phyloP scores from a whole-genome alignment of 2,329 filamentous ascomycete genomes.

The Elsinoe fawcettii region DNA sequence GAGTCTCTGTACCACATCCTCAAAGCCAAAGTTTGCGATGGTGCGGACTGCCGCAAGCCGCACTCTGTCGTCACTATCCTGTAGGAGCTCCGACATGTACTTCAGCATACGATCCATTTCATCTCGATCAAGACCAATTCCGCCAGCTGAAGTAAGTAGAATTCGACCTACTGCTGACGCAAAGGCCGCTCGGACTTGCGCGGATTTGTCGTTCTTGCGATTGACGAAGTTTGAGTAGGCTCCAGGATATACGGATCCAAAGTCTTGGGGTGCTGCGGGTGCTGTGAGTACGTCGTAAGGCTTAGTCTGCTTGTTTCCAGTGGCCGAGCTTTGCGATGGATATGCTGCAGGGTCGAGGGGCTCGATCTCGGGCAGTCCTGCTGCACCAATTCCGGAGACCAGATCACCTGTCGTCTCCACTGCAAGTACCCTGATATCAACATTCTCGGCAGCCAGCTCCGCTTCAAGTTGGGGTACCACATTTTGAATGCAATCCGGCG shows the following conservation, averaged over 20 bases:
- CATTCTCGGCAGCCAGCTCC: constrained; percentile 82
- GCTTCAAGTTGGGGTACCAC: constrained; percentile 91
- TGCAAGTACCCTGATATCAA: constrained; percentile 75
- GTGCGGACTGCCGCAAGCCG: constrained; percentile 81
- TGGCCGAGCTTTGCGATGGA: constrained; percentile 56
- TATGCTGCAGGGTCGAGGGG: constrained; percentile 74
- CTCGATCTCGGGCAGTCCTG: constrained; percentile 68
- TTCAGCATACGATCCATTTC: constrained; percentile 71
- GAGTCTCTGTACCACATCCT: constrained; percentile 73
- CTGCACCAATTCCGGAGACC: constrained; percentile 85
- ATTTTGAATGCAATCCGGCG: constrained; percentile 79
- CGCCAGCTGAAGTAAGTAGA: constrained; percentile 81
- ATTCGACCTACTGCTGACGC: constrained; percentile 77
- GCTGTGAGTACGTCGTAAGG: constrained; percentile 60
- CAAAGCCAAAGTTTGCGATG: constrained; percentile 71
- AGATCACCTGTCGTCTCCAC: constrained; percentile 94
- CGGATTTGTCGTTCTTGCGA: constrained; percentile 77
- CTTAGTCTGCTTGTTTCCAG: constrained; percentile 35
- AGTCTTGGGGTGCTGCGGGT: constrained; percentile 80
- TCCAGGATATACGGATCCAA: constrained; percentile 69
- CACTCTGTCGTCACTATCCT: constrained; percentile 85
- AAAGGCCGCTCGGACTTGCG: constrained; percentile 78
- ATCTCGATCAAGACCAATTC: constrained; percentile 74
- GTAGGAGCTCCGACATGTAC: constrained; percentile 66
- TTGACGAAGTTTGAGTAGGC: constrained; percentile 81